Percentiles rank a stretch among this genome's conserved stretches.
Evolutionary conservation across 2,329 filamentous ascomycete species (phyloP).

Genomic region (Pyrenophora seminiperda): DNA sequence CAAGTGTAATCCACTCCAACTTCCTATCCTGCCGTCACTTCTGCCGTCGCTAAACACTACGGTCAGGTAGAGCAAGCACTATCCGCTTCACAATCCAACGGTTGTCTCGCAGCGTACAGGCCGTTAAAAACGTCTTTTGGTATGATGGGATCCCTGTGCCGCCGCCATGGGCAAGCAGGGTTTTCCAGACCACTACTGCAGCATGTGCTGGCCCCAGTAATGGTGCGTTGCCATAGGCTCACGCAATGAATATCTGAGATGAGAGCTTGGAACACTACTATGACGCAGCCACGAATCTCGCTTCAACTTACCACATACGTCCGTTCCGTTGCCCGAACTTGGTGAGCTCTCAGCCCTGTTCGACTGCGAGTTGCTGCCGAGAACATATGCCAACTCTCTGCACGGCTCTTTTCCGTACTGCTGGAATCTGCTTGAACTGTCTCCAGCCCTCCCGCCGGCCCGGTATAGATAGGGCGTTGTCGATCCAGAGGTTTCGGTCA

Average conservation of each 20-base stretch:
- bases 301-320: conserved; percentile 7
- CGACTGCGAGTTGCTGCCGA: conserved; percentile 2
- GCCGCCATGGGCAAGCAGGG: conserved; percentile 8
- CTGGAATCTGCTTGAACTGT: conserved; percentile 5
- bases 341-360: not conserved
- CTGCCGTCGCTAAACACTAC: not conserved
- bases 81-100: conserved; percentile 8
- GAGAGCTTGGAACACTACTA: conserved; percentile 9
- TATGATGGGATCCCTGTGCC: conserved; percentile 4
- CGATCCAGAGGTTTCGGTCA: conserved; percentile 10
- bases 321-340: conserved; percentile 2
- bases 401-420: conserved; percentile 3
- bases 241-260: conserved; percentile 11
- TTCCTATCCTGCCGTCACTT: conserved; percentile 4
- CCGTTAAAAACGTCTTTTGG: conserved; percentile 2
- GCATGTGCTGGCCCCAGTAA: conserved; percentile 19
- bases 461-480: conserved; percentile 10
- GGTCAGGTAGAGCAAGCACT: not conserved
- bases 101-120: not conserved
- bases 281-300: conserved; percentile 2
- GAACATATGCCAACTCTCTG: conserved; percentile 6
- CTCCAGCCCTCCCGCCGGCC: conserved; percentile 11
- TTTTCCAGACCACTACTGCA: conserved; percentile 17
- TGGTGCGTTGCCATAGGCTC: conserved; percentile 13
- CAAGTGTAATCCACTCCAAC: conserved; percentile 18